Evolutionary conservation across 306 rosid species (phyloP).

Genomic region (Quercus bicolor): DNA sequence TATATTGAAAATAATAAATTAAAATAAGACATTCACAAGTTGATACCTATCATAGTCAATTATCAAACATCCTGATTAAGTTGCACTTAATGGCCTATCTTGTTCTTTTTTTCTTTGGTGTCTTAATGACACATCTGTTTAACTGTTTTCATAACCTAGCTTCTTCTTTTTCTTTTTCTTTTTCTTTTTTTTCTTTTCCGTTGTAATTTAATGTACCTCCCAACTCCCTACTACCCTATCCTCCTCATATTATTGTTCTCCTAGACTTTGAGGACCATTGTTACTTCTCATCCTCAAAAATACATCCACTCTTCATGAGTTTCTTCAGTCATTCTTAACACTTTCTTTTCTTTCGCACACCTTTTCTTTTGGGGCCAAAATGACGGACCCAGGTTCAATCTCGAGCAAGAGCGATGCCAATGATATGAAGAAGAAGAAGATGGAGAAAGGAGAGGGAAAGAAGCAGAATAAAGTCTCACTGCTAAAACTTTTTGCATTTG

Average conservation of each 20-base stretch:
- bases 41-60: neutral
- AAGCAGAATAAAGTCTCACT: slow-evolving; percentile 51
- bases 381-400: slow-evolving; percentile 14
- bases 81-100: neutral
- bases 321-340: neutral
- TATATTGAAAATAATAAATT: no score
- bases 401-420: slow-evolving; percentile 2
- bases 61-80: neutral
- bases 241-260: neutral
- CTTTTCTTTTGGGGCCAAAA: neutral
- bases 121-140: slow-evolving; percentile 18
- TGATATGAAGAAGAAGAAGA: slow-evolving; percentile 22
- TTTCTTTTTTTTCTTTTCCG: neutral
- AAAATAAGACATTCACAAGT: neutral
- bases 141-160: neutral
- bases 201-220: neutral
- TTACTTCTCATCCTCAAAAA: neutral
- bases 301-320: neutral
- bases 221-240: neutral
- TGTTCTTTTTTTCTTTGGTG: neutral
- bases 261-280: neutral
- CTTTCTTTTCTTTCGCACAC: neutral
- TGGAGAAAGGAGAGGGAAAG: slow-evolving; percentile 21
- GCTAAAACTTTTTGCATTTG: slow-evolving; percentile 66
- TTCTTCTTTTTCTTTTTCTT: neutral